A percentile compares a stretch with the other conserved stretches of the same genome.
phyloP scores from a whole-genome alignment of 371 early-diverging fungal genomes.

The Smittium mucronatum region DNA sequence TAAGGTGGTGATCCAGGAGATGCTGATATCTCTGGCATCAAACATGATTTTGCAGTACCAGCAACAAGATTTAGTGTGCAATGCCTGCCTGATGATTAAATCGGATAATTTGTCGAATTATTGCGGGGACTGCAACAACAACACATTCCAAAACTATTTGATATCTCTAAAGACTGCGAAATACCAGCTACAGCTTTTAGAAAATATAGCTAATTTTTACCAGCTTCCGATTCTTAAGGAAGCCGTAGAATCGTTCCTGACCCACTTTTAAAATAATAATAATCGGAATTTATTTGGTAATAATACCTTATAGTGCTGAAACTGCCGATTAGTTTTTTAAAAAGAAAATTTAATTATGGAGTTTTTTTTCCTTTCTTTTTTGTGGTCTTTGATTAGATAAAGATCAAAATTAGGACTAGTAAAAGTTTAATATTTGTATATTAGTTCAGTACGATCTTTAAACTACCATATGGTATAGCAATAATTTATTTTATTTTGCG shows the following conservation, averaged over 20 bases:
- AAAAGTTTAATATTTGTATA: neutral
- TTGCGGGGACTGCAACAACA: conserved; percentile 22
- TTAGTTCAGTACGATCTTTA: neutral
- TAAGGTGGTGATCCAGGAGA: conserved; percentile 55
- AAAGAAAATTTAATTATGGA: neutral
- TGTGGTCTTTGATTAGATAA: neutral
- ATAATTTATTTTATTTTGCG: too few species aligned
- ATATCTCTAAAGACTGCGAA: neutral
- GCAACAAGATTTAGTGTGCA: conserved; percentile 73
- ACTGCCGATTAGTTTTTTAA: neutral
- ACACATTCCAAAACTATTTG: neutral
- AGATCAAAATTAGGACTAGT: neutral
- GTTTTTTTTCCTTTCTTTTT: neutral
- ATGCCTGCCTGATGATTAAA: conserved; percentile 63
- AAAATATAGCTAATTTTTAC: conserved; percentile 6
- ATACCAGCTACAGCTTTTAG: neutral
- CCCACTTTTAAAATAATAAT: neutral
- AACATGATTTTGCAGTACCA: conserved; percentile 52
- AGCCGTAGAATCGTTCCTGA: neutral
- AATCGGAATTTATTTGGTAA: neutral
- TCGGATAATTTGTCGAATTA: conserved; percentile 48
- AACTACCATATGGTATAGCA: too few species aligned
- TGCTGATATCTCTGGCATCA: conserved; percentile 53
- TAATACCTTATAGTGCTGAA: neutral
- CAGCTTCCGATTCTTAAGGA: neutral